Evolutionary conservation across 257 asterid species (phyloP).

Genomic region (Salvia hispanica): DNA sequence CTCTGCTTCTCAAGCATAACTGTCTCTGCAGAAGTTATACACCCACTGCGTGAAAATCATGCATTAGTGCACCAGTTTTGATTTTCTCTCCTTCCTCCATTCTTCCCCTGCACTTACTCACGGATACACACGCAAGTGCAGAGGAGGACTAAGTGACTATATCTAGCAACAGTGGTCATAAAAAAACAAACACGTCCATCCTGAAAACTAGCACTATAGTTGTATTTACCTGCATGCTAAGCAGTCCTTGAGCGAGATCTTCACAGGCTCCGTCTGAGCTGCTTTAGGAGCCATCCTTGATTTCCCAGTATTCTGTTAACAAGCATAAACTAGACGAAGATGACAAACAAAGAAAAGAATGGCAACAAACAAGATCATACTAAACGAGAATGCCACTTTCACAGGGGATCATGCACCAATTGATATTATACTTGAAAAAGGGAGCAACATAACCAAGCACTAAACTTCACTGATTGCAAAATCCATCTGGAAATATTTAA

Average conservation of each 20-base stretch:
- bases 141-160: conserved; percentile 2
- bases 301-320: conserved; percentile 52
- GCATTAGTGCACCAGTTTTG: conserved; percentile 12
- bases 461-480: not conserved
- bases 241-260: conserved; percentile 93
- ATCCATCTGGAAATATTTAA: not conserved
- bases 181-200: conserved; percentile 11
- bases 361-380: conserved; percentile 5
- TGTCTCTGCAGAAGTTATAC: conserved; percentile 97
- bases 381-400: not conserved
- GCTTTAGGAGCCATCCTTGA: conserved; percentile 52
- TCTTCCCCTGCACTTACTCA: not conserved
- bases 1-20: conserved; percentile 99
- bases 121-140: conserved; percentile 1
- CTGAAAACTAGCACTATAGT: not conserved
- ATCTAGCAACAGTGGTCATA: not conserved
- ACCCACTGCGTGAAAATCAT: conserved; percentile 71
- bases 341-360: not conserved
- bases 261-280: conserved; percentile 72
- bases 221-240: conserved; percentile 87
- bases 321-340: conserved; percentile 4
- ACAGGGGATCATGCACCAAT: not conserved
- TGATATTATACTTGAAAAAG: not conserved
- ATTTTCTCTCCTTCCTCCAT: not conserved
- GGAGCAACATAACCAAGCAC: conserved; percentile 5